Percentiles rank a stretch among this genome's conserved stretches.
phyloP scores from a whole-genome alignment of 345 rosid species.

The Brassica cretica region DNA sequence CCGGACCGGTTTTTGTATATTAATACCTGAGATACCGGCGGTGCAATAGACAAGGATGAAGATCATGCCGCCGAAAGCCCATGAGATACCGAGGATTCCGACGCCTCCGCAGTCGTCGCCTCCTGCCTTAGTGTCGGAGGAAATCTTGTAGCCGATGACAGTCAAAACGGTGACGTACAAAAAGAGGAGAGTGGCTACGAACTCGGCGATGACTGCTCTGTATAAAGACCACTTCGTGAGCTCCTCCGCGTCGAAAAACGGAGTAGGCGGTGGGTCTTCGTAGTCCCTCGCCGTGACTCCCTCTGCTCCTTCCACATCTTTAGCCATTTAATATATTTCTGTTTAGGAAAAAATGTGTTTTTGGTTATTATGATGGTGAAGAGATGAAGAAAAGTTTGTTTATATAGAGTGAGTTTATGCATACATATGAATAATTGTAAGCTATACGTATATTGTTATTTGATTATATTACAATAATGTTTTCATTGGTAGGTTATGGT shows the following conservation, averaged over 20 bases:
- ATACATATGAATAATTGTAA: constrained; percentile 20
- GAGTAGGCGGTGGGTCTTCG: constrained; percentile 60
- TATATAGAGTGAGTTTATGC: constrained; percentile 35
- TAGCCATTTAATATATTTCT: constrained; percentile 43
- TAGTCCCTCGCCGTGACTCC: constrained; percentile 52
- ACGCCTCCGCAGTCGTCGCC: constrained; percentile 55
- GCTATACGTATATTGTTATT: constrained; percentile 1
- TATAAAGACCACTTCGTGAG: constrained; percentile 56
- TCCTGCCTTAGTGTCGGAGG: constrained; percentile 23
- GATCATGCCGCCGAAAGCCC: constrained; percentile 82
- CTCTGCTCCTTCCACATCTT: constrained; percentile 53
- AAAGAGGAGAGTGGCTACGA: constrained; percentile 63
- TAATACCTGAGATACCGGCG: constrained; percentile 65
- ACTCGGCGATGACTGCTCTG: constrained; percentile 64
- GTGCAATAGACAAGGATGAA: constrained; percentile 71
- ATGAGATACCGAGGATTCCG: constrained; percentile 63
- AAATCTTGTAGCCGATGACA: constrained; percentile 61
- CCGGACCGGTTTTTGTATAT: not conserved
- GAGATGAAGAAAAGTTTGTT: constrained; percentile 14
- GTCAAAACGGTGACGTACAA: constrained; percentile 63
- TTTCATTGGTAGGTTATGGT: constrained; percentile 6
- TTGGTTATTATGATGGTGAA: constrained; percentile 20
- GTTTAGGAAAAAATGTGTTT: not conserved
- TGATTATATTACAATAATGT: not conserved
- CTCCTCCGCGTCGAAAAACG: constrained; percentile 54